Percentiles rank a stretch among this genome's conserved stretches.
Conservation (phyloP, 2,329 filamentous ascomycete genomes). For the Aphanoascus verrucosus region DNA sequence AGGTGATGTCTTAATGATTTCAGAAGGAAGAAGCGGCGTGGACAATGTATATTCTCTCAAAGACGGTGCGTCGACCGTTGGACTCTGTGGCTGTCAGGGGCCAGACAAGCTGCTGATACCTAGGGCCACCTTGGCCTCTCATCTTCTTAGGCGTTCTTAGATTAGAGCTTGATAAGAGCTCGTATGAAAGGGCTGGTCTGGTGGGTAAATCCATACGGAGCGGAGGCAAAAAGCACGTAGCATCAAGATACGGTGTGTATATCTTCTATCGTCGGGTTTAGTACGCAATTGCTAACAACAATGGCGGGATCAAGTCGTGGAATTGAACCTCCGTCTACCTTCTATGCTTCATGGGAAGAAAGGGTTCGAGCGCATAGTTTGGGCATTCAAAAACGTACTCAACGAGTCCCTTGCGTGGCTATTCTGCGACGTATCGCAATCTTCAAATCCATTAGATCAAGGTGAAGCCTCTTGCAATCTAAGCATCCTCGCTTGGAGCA, state of each 20-base stretch:
- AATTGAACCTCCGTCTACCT: conserved; percentile 60
- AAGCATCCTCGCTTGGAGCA: not conserved
- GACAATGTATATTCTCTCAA: conserved; percentile 63
- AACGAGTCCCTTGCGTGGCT: conserved; percentile 61
- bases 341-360: conserved; percentile 77
- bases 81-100: not conserved
- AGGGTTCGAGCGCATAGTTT: conserved; percentile 65
- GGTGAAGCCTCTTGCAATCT: conserved; percentile 28
- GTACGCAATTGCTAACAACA: not conserved
- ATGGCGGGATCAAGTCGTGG: conserved; percentile 48
- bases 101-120: not conserved
- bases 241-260: conserved; percentile 61
- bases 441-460: conserved; percentile 24
- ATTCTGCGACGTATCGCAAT: conserved; percentile 51
- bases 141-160: conserved; percentile 51
- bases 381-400: conserved; percentile 70
- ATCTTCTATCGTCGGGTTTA: not conserved
- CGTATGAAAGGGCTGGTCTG: conserved; percentile 73
- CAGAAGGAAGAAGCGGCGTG: conserved; percentile 58
- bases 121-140: not conserved
- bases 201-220: conserved; percentile 56
- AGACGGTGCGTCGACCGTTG: conserved; percentile 45
- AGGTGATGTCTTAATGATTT: conserved; percentile 77
- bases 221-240: conserved; percentile 52
- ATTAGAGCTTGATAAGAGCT: conserved; percentile 68